Evolutionary conservation across 140 eudicot species (phyloP).

Genomic region (Cichorium intybus): DNA sequence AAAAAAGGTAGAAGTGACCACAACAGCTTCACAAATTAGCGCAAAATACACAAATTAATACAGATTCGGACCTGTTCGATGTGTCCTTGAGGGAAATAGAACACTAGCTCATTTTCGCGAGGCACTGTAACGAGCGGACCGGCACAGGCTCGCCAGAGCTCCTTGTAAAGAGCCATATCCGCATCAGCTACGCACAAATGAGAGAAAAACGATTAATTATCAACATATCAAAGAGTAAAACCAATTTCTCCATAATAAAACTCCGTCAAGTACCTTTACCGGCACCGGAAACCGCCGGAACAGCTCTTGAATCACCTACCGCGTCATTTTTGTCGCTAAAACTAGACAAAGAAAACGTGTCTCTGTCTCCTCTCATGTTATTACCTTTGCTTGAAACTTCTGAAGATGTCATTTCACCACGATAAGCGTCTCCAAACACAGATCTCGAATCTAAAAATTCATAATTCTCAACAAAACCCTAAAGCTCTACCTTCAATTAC

Average conservation of each 20-base stretch:
- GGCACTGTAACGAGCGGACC: conserved; percentile 98
- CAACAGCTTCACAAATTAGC: background rate
- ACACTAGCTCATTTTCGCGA: conserved; percentile 73
- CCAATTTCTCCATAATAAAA: too few relatives aligned
- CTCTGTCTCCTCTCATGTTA: conserved; percentile 31
- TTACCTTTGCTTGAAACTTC: conserved; percentile 51
- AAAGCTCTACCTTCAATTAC: background rate
- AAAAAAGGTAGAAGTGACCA: background rate
- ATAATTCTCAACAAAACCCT: conserved; percentile 33
- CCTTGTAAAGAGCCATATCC: conserved; percentile 81
- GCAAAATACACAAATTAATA: background rate
- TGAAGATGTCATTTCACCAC: conserved; percentile 55
- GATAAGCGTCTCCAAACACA: conserved; percentile 21
- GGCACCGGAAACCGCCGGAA: conserved; percentile 40
- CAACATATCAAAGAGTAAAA: background rate
- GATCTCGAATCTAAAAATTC: conserved; percentile 23
- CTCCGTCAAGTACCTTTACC: conserved; percentile 47
- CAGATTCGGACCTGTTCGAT: conserved; percentile 80
- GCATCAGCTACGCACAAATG: conserved; percentile 52
- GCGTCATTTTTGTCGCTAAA: conserved; percentile 39
- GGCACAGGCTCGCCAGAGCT: conserved; percentile 98
- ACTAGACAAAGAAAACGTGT: conserved; percentile 29
- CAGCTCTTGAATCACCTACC: conserved; percentile 22
- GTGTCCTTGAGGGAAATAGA: conserved; percentile 98
- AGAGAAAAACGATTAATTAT: background rate